phyloP scores from a whole-genome alignment of 306 rosid species.

The Rosa persica region DNA sequence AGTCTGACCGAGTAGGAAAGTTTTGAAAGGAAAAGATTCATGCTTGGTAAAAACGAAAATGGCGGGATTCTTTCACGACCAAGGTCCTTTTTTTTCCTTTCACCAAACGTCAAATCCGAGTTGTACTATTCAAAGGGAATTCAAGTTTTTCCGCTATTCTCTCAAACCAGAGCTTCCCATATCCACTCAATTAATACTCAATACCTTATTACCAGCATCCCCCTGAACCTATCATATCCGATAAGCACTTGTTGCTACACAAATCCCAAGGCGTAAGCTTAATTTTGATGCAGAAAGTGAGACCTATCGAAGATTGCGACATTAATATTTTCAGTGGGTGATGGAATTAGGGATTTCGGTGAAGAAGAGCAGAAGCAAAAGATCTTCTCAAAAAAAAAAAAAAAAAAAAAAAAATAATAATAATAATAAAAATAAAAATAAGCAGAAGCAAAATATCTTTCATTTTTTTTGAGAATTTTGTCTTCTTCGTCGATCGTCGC shows the following conservation, averaged over 20 bases:
- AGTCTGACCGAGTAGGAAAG: not conserved
- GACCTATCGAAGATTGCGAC: too few species aligned
- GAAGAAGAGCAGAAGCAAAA: too few species aligned
- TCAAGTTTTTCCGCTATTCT: not conserved
- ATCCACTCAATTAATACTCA: not conserved
- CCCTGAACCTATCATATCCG: not conserved
- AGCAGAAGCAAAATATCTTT: too few species aligned
- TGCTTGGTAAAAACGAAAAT: not conserved
- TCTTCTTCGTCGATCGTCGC: too few species aligned
- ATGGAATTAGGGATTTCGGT: too few species aligned
- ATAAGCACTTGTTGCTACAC: not conserved
- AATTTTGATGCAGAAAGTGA: too few species aligned
- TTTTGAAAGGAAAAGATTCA: slow-evolving; percentile 1
- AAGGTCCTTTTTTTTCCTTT: not conserved
- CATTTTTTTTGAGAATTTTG: too few species aligned
- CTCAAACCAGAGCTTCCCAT: not conserved
- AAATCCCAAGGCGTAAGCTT: too few species aligned
- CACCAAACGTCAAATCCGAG: slow-evolving; percentile 4
- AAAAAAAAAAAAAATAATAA: too few species aligned
- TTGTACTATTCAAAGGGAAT: not conserved
- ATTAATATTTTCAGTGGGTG: too few species aligned
- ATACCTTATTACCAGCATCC: not conserved
- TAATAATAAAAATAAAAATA: too few species aligned
- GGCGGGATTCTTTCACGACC: not conserved
- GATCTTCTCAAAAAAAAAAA: too few species aligned